Evolutionary conservation across 805 yeast genomes (phyloP), one percentile per base, ranked within the genome.

Genomic region (Saccharomycopsis schoenii): DNA sequence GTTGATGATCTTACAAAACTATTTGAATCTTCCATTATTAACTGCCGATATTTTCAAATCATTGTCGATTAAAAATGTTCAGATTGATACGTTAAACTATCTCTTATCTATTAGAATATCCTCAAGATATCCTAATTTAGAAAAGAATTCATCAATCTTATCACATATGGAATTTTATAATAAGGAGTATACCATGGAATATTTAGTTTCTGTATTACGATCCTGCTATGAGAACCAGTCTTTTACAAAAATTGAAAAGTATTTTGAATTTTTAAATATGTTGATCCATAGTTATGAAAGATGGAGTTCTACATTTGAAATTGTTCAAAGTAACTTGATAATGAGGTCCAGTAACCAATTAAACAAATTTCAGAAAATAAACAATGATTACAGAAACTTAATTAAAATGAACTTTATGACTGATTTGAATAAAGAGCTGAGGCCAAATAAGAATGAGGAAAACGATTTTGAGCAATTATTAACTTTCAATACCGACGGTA

Each of bases 51-150:
- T 56, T 8, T 61, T 60, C 25, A 36, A 58, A 12, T 29, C 61
- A 39, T 55, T 62, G 14, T 15, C 39, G 10, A 58, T 62, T 25
- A 61, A 61, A 37, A 62, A 60, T 34, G 54, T 62, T 11, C 66
- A 64, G 37, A 29, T 62, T 29, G 66, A 64, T 56, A 64, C 66
- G 15, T 59, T 64, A 55, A 29, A 24, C 36, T 62, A 60, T 57
- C 58, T 19, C 15, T 14, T 61, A n/a, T 60, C 61, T 15, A 51
- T 17, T 15, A 51, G 64, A 56, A 47, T 60, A 17, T 47, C 59
- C 4, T 24, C 61, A 5, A 41, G 57, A 29, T 62, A 41, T 51
- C 65, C 65, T 29, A 55, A 56, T 21, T 11, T 25, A 15, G 55
- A 52, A 10, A 24, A 43, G 4, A 15, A 41, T 15, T 17, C 43